Evolutionary conservation across 306 rosid species (phyloP), one percentile per base, ranked within the genome.

Genomic region (Fragaria nilgerrensis): DNA sequence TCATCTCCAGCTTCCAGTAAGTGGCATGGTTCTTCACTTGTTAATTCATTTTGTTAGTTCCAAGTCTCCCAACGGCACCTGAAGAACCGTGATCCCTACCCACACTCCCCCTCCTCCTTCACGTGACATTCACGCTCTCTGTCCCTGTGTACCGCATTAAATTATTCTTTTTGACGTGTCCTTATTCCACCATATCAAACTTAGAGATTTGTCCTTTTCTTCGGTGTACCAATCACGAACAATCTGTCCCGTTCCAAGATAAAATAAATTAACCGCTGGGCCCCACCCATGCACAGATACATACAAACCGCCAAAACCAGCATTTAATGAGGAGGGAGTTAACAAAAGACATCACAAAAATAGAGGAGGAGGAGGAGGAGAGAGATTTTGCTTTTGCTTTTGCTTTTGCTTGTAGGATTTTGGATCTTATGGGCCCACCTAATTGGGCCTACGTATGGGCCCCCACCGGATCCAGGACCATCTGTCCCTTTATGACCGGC

Each of bases 401-500:
- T n/a, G n/a, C n/a, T n/a, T 77, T 36, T 55, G 41, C 67, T 79
- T 80, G 61, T 78, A 55, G 89, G 86, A 79, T 79, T 70, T 68
- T 83, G 87, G 84, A 84, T 80, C 77, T 73, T 23, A 70, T 5
- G 39, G 23, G 3, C 7, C 74, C 36, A 34, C 48, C 2, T 1
- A 0, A 0, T 58, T 77, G 88, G 96, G 87, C 79, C 71, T 56
- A 61, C 73, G 1, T 34, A 1, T 6, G 39, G 45, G 19, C 45
- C 91, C 82, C 81, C 68, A 49, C 65, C 34, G 0, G 72, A 85
- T 86, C 82, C 77, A 75, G 84, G 91, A 86, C 96, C 90, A 79
- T 87, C 84, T 93, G 98, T 87, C 89, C 89, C 93, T 89, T 87
- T 87, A 85, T 79, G 86, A 86, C 91, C 94, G 86, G 93, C 97